Evolutionary conservation across 2,329 filamentous ascomycete species (phyloP), one percentile per base, ranked within the genome.

Genomic region (Fusarium oligoseptatum): DNA sequence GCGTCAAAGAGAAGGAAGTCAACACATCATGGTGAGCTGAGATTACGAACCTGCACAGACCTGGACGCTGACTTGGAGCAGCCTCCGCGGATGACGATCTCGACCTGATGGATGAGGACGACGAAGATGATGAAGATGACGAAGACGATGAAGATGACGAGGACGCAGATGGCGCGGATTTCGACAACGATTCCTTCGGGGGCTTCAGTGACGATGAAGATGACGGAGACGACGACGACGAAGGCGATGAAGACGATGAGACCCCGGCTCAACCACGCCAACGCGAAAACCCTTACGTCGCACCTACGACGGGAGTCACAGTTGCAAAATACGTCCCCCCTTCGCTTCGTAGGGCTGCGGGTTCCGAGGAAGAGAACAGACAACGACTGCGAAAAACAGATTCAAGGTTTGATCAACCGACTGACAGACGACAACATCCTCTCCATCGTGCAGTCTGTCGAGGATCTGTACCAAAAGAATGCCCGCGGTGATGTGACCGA

Each of bases 371-470:
- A 2, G 93, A 97, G 81, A 86, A 89, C 48, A 86, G 93, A 57
- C 87, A 87, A 14, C 91, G 93, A 43, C 85, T 99, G 60, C 91
- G 92, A 68, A 91, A 91, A 94, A 71, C 94, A 97, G 79, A 88
- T 94, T 0, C 95, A 98, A 81, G 96, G 97, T 80, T 88, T 97
- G 20, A 89, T 99, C 80, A 99, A 99, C 82, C 93, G 96, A 80
- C 87, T 99, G 36, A 98, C 97, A 0, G 96, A 98, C 80, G 92
- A 95, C 41, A 98, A 97, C 77, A 87, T 99, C 72, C 83, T 97
- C 7, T 93, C 94, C 2, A 97, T 98, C 63, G 85, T 98, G 4
- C 89, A 90, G 50, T 93, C 97, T 20, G 88, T 98, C 36, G 95
- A 97, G 80, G 91, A 92, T 70, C 85, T 98, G 1, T 99, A 98